Conservation (phyloP, 139 green algal genomes). For the Tetraselmis striata region DNA sequence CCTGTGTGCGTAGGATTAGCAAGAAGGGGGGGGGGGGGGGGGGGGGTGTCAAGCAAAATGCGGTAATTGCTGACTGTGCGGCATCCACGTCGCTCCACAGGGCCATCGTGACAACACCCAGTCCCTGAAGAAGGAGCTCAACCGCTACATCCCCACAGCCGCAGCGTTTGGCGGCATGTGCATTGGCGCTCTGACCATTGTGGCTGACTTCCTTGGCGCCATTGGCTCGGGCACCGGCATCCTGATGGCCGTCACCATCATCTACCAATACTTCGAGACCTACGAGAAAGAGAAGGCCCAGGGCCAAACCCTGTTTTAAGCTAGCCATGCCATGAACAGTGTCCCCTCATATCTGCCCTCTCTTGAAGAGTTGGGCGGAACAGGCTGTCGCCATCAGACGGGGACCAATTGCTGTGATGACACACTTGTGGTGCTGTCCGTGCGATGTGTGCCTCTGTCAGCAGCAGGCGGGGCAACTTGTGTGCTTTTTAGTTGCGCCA, state of each 20-base stretch:
- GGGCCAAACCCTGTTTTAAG: conserved; percentile 36
- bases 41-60: too few species aligned
- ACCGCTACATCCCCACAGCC: conserved; percentile 89
- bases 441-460: too few species aligned
- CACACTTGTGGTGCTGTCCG: too few species aligned
- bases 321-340: too few species aligned
- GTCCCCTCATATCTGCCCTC: too few species aligned
- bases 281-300: conserved; percentile 76
- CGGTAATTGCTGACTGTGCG: background rate
- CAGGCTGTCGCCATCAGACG: too few species aligned
- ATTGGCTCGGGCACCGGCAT: conserved; percentile 93
- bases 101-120: conserved; percentile 60
- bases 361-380: too few species aligned
- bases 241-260: conserved; percentile 96
- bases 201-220: conserved; percentile 97
- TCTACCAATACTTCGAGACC: conserved; percentile 93
- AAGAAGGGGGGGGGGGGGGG: too few species aligned
- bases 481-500: too few species aligned
- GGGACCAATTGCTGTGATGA: too few species aligned
- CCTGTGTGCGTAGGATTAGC: too few species aligned
- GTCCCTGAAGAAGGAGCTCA: conserved; percentile 93
- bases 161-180: conserved; percentile 99
- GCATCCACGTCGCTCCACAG: conserved; percentile 15
- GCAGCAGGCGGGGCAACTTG: too few species aligned
- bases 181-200: conserved; percentile 96